Base-by-base conservation (phyloP, 2,329 filamentous ascomycete genomes). In the Passalora sequoiae region DNA sequence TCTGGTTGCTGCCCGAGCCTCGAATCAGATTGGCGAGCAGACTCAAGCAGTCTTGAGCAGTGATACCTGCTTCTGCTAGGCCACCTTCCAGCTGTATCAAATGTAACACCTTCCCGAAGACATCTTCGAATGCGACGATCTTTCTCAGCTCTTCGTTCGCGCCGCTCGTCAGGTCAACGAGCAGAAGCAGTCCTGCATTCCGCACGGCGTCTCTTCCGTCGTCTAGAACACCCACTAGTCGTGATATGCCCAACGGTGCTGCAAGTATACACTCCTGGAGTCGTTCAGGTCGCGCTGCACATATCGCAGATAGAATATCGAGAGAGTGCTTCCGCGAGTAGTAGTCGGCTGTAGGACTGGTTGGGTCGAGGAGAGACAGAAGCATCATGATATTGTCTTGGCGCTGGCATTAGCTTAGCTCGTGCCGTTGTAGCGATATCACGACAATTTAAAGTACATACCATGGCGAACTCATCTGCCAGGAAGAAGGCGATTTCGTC, bases 401-500 rank as follows among this genome's bases (percentile, higher is more conserved):
- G 51, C 87, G 83, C 77, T 83, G 71, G 64, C 56, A 67, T 70
- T 64, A 67, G 65, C 70, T 80, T 71, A 79, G 74, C 60, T 60
- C 50, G 50, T 47, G 41, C 36, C 37, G 41, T 21, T 29, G 24
- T 35, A 33, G 15, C 17, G 13, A 33, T 38, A 24, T 29, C 17
- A 27, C 17, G 32, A 31, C 37, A 19, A 36, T n/a, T 22, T 28
- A 20, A n/a, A n/a, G n/a, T n/a, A 60, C 68, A 53, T 72, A 83
- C 80, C 74, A 95, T 89, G 24, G 92, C 96, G 64, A 98, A 98
- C 66, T 97, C 91, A 68, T 98, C 92, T 41, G 92, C 92, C 46
- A 98, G 75, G 89, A 92, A 98, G 20, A 97, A 73, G 13, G 85
- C 85, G 57, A 98, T 94, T 67, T 98, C 92, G 53, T 97, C 91